Evolutionary conservation across 2,329 filamentous ascomycete species (phyloP), one percentile per base, ranked within the genome.

Genomic region (Botrytis fabae): DNA sequence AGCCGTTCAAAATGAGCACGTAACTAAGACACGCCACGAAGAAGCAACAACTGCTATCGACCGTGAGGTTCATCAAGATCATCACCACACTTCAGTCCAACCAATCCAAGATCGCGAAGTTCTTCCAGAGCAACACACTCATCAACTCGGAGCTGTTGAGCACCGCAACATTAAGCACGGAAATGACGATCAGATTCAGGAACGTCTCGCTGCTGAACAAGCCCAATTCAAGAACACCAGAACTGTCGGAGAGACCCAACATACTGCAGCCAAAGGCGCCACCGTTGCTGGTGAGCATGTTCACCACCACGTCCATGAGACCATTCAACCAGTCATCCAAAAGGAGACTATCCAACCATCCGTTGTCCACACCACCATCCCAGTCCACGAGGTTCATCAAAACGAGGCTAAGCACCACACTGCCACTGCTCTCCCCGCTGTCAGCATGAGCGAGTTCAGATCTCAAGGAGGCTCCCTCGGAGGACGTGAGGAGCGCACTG

Each of bases 361-460:
- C 25, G 86, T 93, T 5, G 85, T 93, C 1, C 92, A 94, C 83
- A 93, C 89, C 38, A 93, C 90, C 1, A 85, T 92, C 0, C 92
- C 91, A 0, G 86, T 94, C 60, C 91, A 93, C 76, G 92, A 94
- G 82, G 86, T 88, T 2, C 91, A 93, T 79, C 89, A 93, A 78
- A 89, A 91, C 69, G 85, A 87, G 22, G 85, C 91, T 1, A 86
- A 91, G 74, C 89, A 92, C 79, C 92, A 94, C 79, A 85, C 86
- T 61, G 86, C 89, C 2, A 89, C 90, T 0, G 85, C 87, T 4
- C 85, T 93, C 0, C 91, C 91, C 1, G 81, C 87, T 18, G 89
- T 93, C 80, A 89, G 84, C 51, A 85, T 93, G 80, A 83, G 85
- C 0, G 90, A 94, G 77, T 93, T 92, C 80, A 82, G 81, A 82